Conservation (phyloP, 2,329 filamentous ascomycete genomes). For the Paracoccidioides brasiliensis region DNA sequence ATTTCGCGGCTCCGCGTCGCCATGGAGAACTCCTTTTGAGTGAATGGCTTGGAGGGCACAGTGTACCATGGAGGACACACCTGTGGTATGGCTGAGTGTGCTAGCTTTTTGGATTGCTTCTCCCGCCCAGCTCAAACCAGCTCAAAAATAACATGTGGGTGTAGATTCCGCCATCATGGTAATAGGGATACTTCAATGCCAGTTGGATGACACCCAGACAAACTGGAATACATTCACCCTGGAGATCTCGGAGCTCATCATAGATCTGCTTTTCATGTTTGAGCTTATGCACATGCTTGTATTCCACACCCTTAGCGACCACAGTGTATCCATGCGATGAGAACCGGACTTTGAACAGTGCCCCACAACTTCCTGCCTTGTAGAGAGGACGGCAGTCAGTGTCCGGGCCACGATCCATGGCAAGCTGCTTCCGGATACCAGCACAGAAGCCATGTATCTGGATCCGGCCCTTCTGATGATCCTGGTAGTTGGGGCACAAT, state of each 20-base stretch:
- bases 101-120: background rate
- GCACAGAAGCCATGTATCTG: background rate
- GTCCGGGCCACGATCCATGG: slow-evolving; percentile 2
- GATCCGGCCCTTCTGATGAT: background rate
- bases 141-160: slow-evolving; percentile 4
- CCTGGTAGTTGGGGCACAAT: slow-evolving; percentile 3
- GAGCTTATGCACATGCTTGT: background rate
- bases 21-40: slow-evolving; percentile 8
- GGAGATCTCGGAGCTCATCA: slow-evolving; percentile 1
- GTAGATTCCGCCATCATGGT: background rate
- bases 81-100: background rate
- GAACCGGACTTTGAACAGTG: slow-evolving; percentile 5
- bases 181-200: background rate
- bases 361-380: slow-evolving; percentile 4
- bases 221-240: slow-evolving; percentile 1
- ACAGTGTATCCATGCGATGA: slow-evolving; percentile 6
- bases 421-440: slow-evolving; percentile 4
- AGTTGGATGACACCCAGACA: background rate
- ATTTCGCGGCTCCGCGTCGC: slow-evolving; percentile 9
- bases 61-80: background rate
- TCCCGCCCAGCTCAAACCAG: slow-evolving; percentile 5
- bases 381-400: slow-evolving; percentile 6
- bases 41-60: slow-evolving; percentile 4
- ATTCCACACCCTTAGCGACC: slow-evolving; percentile 1
- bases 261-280: background rate